These are phyloP conservation scores for Adenanthera pavonina DNA, from an alignment of 306 rosid genomes.

Conservation along the genomic window DNA sequence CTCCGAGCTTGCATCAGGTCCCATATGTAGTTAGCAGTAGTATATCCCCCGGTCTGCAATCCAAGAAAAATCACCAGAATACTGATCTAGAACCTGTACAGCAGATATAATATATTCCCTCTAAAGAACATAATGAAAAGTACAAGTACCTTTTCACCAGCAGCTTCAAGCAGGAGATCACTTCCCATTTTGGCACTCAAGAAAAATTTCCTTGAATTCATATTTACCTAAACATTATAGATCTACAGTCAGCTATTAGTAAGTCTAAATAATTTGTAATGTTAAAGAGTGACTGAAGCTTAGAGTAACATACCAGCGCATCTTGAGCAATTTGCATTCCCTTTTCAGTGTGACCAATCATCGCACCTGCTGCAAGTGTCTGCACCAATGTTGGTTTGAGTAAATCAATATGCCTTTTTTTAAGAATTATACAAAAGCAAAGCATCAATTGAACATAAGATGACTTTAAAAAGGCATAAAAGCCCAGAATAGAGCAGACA, in stretches of 20 bases:
- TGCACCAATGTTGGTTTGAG: conserved; percentile 50
- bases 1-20: conserved; percentile 82
- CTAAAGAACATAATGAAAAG: conserved; percentile 28
- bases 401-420: conserved; percentile 30
- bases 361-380: conserved; percentile 90
- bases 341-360: conserved; percentile 81
- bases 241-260: conserved; percentile 16
- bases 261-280: conserved; percentile 9
- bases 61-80: conserved; percentile 28
- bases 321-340: conserved; percentile 95
- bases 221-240: conserved; percentile 54
- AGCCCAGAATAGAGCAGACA: conserved; percentile 4
- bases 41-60: conserved; percentile 85
- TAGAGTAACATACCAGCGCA: conserved; percentile 58
- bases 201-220: conserved; percentile 66
- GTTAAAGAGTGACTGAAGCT: conserved; percentile 29
- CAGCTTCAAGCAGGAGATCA: conserved; percentile 77
- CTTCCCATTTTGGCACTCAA: conserved; percentile 55
- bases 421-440: neutral
- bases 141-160: conserved; percentile 84
- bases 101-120: conserved; percentile 9
- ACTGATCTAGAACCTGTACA: neutral
- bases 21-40: conserved; percentile 89
- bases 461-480: conserved; percentile 22
- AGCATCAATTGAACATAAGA: neutral